A percentile compares a stretch with the other conserved stretches of the same genome.
Evolutionary conservation across 305 asterid species (phyloP).

Genomic region (Rubia balearica): DNA sequence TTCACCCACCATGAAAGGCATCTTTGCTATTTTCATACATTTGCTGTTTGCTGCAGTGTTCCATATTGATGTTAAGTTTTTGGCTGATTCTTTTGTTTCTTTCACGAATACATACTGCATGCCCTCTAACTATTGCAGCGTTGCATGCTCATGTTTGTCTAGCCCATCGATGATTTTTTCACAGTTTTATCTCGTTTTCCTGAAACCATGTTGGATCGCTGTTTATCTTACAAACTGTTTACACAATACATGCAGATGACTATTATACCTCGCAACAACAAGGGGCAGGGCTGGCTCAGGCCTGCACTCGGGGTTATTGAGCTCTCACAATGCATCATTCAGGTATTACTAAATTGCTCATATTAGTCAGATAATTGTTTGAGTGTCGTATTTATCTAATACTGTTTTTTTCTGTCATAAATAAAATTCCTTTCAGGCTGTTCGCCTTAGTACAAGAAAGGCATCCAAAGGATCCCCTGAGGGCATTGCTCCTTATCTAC

Average conservation of each 20-base stretch:
- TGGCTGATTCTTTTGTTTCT: not conserved
- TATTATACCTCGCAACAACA: slow-evolving; percentile 62
- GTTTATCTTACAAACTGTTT: no score
- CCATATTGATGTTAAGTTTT: not conserved
- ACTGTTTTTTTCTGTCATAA: not conserved
- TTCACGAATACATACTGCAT: not conserved
- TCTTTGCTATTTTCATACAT: not conserved
- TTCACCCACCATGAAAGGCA: not conserved
- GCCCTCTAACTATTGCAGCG: not conserved
- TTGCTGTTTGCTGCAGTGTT: not conserved
- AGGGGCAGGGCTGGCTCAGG: slow-evolving; percentile 94
- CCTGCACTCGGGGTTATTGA: slow-evolving; percentile 80
- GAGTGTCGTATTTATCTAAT: not conserved
- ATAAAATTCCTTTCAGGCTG: slow-evolving; percentile 51
- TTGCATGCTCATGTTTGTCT: not conserved
- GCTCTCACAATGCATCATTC: slow-evolving; percentile 78
- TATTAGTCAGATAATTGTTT: not conserved
- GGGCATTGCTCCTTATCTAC: slow-evolving; percentile 75
- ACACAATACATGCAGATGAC: slow-evolving; percentile 54
- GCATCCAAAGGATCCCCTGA: slow-evolving; percentile 53
- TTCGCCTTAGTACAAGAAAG: slow-evolving; percentile 85
- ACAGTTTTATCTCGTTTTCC: not conserved
- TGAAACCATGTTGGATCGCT: not conserved
- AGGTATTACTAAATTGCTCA: slow-evolving; percentile 33
- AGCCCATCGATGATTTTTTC: not conserved